A percentile compares a stretch with the other conserved stretches of the same genome.
Conservation (phyloP, 805 yeast genomes). For the Ogataea pignaliae region DNA sequence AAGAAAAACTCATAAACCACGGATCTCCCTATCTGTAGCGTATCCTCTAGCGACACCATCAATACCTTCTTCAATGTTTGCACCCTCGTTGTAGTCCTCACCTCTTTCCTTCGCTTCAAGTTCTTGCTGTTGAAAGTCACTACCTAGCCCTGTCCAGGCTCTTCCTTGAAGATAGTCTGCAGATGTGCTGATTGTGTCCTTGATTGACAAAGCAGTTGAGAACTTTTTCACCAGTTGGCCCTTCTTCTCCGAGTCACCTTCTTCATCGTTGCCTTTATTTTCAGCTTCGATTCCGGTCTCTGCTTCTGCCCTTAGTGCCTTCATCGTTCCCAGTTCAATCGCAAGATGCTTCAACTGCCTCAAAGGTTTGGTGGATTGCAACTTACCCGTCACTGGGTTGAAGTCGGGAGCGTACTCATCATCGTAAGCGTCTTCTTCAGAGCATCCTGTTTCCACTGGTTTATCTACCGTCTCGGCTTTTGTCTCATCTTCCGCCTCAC, state of each 20-base stretch:
- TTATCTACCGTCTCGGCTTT: slow-evolving; percentile 4
- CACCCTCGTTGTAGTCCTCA: slow-evolving; percentile 54
- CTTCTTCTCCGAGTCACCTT: slow-evolving; percentile 8
- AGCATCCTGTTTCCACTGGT: not conserved
- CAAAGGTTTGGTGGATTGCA: slow-evolving; percentile 69
- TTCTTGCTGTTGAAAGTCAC: slow-evolving; percentile 49
- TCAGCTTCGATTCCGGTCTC: slow-evolving; percentile 13
- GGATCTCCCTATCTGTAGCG: slow-evolving; percentile 33
- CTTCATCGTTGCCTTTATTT: slow-evolving; percentile 16
- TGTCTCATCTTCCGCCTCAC: slow-evolving; percentile 18
- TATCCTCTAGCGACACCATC: slow-evolving; percentile 91
- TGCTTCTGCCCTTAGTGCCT: slow-evolving; percentile 1
- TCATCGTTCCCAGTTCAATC: slow-evolving; percentile 41
- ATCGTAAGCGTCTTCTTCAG: slow-evolving; percentile 19
- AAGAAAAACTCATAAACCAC: not conserved
- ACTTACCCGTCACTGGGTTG: slow-evolving; percentile 82
- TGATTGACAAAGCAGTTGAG: slow-evolving; percentile 57
- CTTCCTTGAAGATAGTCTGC: slow-evolving; percentile 70
- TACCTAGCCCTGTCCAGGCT: slow-evolving; percentile 86
- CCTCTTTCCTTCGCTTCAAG: slow-evolving; percentile 34
- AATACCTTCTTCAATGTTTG: slow-evolving; percentile 75
- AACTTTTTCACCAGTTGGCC: slow-evolving; percentile 51
- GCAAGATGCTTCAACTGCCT: slow-evolving; percentile 62
- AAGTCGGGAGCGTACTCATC: slow-evolving; percentile 74
- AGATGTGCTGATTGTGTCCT: slow-evolving; percentile 83